phyloP scores from a whole-genome alignment of 2,329 filamentous ascomycete species.

The Fusarium temperatum region DNA sequence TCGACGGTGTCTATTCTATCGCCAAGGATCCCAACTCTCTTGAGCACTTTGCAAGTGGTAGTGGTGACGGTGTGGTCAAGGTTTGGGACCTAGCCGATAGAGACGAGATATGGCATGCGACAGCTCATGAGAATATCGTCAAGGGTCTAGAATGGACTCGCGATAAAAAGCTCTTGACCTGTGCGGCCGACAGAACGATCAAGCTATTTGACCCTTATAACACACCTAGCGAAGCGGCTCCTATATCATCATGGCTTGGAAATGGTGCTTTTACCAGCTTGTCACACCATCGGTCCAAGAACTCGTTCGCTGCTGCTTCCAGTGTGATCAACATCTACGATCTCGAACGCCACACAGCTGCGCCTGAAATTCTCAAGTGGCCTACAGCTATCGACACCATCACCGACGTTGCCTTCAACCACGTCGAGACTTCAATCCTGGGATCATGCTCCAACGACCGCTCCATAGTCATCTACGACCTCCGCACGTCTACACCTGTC shows the following conservation, averaged over 20 bases:
- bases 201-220: conserved; percentile 94
- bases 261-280: conserved; percentile 83
- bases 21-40: conserved; percentile 81
- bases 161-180: conserved; percentile 85
- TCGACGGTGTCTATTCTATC: conserved; percentile 84
- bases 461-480: conserved; percentile 88
- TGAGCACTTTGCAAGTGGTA: conserved; percentile 81
- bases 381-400: conserved; percentile 92
- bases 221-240: conserved; percentile 72
- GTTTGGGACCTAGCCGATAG: conserved; percentile 82
- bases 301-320: conserved; percentile 82
- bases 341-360: conserved; percentile 79
- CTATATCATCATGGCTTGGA: conserved; percentile 86
- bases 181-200: conserved; percentile 84
- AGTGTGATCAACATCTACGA: conserved; percentile 89
- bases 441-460: conserved; percentile 87
- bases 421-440: conserved; percentile 90
- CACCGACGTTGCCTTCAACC: conserved; percentile 87
- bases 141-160: conserved; percentile 91
- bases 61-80: conserved; percentile 93
- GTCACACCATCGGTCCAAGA: conserved; percentile 81
- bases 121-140: conserved; percentile 92
- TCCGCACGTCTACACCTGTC: conserved; percentile 85
- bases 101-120: conserved; percentile 78
- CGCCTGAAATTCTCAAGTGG: conserved; percentile 85